Percentiles rank a stretch among this genome's conserved stretches.
Conservation (phyloP, 306 rosid genomes). For the Coriaria nepalensis region DNA sequence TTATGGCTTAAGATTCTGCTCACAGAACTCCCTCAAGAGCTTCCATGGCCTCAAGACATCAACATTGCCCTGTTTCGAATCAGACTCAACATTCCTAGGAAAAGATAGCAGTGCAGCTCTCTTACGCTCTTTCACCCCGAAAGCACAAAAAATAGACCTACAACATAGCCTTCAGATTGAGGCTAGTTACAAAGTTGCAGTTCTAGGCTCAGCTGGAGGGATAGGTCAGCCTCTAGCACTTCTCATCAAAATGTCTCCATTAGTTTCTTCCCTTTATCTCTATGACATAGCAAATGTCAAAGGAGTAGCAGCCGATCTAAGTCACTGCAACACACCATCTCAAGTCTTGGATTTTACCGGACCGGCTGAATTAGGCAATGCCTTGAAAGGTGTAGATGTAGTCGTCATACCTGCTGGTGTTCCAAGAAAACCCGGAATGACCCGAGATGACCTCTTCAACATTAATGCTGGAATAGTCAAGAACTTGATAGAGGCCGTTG, state of each 20-base stretch:
- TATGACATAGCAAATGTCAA: constrained; percentile 90
- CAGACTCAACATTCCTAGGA: constrained; percentile 48
- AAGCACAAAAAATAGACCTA: constrained; percentile 36
- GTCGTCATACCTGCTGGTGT: constrained; percentile 98
- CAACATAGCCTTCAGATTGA: constrained; percentile 43
- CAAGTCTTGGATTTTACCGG: constrained; percentile 78
- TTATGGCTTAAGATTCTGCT: constrained; percentile 30
- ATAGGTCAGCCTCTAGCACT: constrained; percentile 89
- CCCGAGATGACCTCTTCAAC: constrained; percentile 95
- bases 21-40: constrained; percentile 40
- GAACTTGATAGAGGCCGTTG: constrained; percentile 74
- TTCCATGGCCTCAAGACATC: constrained; percentile 66
- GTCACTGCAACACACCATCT: constrained; percentile 96
- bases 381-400: constrained; percentile 64
- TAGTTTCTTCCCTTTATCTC: constrained; percentile 69
- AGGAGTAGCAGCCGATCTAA: constrained; percentile 94
- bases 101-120: constrained; percentile 39
- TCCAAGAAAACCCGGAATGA: constrained; percentile 97
- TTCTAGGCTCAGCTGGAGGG: constrained; percentile 97
- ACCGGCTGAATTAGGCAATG: constrained; percentile 44
- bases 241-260: constrained; percentile 92
- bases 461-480: constrained; percentile 89
- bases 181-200: constrained; percentile 77
- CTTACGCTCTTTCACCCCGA: constrained; percentile 33
- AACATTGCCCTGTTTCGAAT: constrained; percentile 23